phyloP scores from a whole-genome alignment of 2,329 filamentous ascomycete species.

The Fusarium odoratissimum region DNA sequence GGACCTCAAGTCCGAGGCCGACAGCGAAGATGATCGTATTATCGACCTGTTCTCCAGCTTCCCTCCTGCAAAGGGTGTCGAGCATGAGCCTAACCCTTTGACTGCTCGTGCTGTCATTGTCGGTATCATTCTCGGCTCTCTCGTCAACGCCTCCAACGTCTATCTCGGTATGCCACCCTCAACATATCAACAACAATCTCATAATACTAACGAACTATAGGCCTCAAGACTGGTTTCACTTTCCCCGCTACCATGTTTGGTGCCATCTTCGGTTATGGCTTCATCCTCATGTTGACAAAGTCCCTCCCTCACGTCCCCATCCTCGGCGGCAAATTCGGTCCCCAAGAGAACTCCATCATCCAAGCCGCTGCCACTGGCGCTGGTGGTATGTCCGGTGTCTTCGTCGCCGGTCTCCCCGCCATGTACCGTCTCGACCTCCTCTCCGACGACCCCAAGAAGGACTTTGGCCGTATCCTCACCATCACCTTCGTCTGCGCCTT shows the following conservation, averaged over 20 bases:
- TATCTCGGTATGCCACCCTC: conserved; percentile 61
- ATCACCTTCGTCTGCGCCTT: conserved; percentile 72
- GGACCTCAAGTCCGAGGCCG: conserved; percentile 44
- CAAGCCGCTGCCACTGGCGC: conserved; percentile 70
- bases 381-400: conserved; percentile 67
- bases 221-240: conserved; percentile 64
- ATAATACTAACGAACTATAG: conserved; percentile 38
- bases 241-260: conserved; percentile 62
- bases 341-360: conserved; percentile 71
- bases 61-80: conserved; percentile 54
- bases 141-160: conserved; percentile 72
- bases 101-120: conserved; percentile 67
- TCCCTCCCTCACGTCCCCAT: conserved; percentile 61
- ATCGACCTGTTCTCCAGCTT: conserved; percentile 56
- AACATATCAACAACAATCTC: too few relatives aligned
- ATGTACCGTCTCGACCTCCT: conserved; percentile 68
- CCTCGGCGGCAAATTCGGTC: conserved; percentile 66
- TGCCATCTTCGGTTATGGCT: conserved; percentile 69
- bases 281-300: conserved; percentile 65
- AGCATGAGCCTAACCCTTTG: conserved; percentile 60
- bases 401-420: conserved; percentile 69
- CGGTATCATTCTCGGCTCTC: conserved; percentile 66
- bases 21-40: conserved; percentile 46
- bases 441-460: conserved; percentile 60
- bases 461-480: conserved; percentile 69